Evolutionary conservation across 2,329 filamentous ascomycete species (phyloP).

Genomic region (Colletotrichum orbiculare): DNA sequence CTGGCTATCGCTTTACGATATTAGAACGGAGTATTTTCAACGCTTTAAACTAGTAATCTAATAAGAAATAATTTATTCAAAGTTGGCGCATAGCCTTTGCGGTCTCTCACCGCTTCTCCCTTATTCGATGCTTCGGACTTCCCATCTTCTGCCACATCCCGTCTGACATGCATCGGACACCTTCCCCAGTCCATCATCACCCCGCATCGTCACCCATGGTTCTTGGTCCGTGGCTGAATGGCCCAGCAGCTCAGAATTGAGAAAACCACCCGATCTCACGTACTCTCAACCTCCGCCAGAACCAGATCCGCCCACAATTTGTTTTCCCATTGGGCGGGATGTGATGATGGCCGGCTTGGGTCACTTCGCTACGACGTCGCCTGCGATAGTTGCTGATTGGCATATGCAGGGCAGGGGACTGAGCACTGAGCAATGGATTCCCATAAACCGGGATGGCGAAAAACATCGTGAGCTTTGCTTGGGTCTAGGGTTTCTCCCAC

Average conservation of each 20-base stretch:
- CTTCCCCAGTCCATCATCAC: background rate
- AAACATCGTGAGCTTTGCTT: too few relatives aligned
- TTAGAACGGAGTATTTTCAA: background rate
- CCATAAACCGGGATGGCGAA: background rate
- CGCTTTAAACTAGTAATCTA: background rate
- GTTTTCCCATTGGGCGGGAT: constrained; percentile 20
- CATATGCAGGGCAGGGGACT: constrained; percentile 14
- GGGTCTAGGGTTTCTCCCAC: too few relatives aligned
- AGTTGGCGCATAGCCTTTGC: background rate
- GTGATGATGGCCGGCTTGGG: background rate
- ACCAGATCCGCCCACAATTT: background rate
- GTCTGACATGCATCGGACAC: constrained; percentile 3
- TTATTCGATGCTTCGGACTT: background rate
- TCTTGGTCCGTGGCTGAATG: background rate
- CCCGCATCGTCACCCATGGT: background rate
- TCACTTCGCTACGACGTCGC: constrained; percentile 16
- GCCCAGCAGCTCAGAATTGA: background rate
- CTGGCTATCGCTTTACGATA: too few relatives aligned
- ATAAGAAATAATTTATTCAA: background rate
- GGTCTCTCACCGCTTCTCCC: background rate
- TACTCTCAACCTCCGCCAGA: background rate
- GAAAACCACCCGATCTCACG: constrained; percentile 1
- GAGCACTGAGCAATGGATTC: background rate
- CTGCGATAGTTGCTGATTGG: constrained; percentile 11
- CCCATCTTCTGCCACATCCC: background rate